These are phyloP conservation scores for Aspergillus glaucus DNA, from an alignment of 2,329 filamentous ascomycete species.

Conservation along the genomic window DNA sequence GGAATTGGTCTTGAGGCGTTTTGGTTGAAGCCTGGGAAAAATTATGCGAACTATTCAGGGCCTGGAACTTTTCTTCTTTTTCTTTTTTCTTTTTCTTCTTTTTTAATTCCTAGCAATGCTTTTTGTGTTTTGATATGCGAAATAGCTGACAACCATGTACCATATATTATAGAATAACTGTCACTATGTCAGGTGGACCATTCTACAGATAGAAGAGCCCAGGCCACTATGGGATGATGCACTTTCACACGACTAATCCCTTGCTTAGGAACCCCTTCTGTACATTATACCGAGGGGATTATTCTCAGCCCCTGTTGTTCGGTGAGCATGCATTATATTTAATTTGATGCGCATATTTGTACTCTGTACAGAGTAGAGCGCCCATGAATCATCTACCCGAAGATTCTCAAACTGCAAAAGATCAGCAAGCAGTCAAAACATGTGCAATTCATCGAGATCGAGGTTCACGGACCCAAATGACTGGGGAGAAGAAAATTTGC, in stretches of 20 bases:
- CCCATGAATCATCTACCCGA: not conserved
- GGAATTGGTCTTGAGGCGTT: slow-evolving; percentile 5
- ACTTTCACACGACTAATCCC: too few relatives aligned
- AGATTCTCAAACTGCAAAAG: not conserved
- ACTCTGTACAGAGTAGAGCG: too few relatives aligned
- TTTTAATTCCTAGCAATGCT: slow-evolving; percentile 1
- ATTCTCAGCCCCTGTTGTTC: not conserved
- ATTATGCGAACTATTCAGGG: not conserved
- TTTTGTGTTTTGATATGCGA: slow-evolving; percentile 5
- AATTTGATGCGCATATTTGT: too few relatives aligned
- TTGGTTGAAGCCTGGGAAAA: slow-evolving; percentile 7
- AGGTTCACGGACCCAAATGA: slow-evolving; percentile 59
- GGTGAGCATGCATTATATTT: too few relatives aligned
- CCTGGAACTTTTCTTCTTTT: not conserved
- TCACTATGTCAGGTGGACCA: not conserved
- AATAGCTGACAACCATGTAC: slow-evolving; percentile 15
- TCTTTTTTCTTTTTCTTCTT: slow-evolving; percentile 4
- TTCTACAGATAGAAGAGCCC: not conserved
- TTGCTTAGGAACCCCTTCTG: not conserved
- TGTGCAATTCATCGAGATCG: not conserved
- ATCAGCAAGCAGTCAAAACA: not conserved
- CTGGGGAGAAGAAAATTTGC: slow-evolving; percentile 92
- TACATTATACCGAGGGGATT: not conserved
- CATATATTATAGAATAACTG: slow-evolving; percentile 12
- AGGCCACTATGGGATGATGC: too few relatives aligned